Conservation (phyloP, 495 filamentous ascomycete genomes). For the Immersiella caudata region DNA sequence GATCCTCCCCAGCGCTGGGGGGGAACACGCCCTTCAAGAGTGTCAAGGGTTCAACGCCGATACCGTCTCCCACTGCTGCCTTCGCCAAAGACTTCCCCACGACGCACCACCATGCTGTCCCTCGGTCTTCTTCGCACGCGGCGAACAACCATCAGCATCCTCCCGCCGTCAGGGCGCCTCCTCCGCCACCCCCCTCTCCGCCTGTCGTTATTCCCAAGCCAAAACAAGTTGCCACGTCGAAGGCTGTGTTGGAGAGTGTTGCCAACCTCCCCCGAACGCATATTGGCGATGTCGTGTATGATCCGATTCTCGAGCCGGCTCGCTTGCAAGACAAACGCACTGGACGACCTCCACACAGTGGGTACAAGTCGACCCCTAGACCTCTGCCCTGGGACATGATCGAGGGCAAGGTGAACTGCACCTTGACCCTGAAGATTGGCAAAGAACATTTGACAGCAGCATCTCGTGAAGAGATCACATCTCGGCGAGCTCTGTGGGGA, state of each 20-base stretch:
- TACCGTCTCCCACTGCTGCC: slow-evolving; percentile 57
- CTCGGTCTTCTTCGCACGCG: slow-evolving; percentile 35
- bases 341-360: slow-evolving; percentile 58
- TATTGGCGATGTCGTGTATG: slow-evolving; percentile 64
- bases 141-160: slow-evolving; percentile 27
- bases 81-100: slow-evolving; percentile 51
- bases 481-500: slow-evolving; percentile 81
- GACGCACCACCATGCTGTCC: slow-evolving; percentile 42
- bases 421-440: slow-evolving; percentile 83
- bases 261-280: slow-evolving; percentile 74
- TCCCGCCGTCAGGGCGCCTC: slow-evolving; percentile 28
- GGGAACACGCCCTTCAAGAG: slow-evolving; percentile 44
- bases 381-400: slow-evolving; percentile 71
- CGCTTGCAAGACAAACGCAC: slow-evolving; percentile 51
- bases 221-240: slow-evolving; percentile 63
- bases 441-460: slow-evolving; percentile 69
- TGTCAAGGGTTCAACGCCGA: slow-evolving; percentile 51
- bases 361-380: slow-evolving; percentile 70
- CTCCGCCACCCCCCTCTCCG: slow-evolving; percentile 46
- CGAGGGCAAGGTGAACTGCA: slow-evolving; percentile 84
- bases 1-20: slow-evolving; percentile 47
- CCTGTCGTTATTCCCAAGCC: slow-evolving; percentile 58
- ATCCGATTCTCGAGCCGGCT: slow-evolving; percentile 59
- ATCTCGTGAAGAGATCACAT: slow-evolving; percentile 79
- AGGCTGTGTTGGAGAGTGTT: slow-evolving; percentile 69